Conservation (phyloP, 495 filamentous ascomycete genomes). For the Penicillium bialowiezense region DNA sequence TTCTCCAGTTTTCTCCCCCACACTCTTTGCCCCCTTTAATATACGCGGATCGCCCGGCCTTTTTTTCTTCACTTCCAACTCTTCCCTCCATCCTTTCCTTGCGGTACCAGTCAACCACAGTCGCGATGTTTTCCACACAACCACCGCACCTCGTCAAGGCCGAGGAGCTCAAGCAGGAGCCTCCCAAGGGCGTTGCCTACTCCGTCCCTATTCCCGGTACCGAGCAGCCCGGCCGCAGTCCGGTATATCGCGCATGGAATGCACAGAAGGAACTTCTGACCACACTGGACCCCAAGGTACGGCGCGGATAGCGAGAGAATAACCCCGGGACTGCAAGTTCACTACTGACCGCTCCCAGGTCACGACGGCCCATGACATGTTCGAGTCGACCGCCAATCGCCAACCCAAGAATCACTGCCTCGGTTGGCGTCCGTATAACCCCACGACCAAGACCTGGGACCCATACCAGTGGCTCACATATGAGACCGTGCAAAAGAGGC, state of each 20-base stretch:
- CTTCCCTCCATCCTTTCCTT: not conserved
- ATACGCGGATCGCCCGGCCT: not conserved
- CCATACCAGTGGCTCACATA: constrained; percentile 84
- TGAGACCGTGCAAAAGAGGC: constrained; percentile 70
- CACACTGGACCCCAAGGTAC: constrained; percentile 71
- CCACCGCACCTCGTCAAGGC: constrained; percentile 41
- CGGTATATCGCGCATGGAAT: constrained; percentile 81
- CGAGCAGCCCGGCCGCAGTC: constrained; percentile 66
- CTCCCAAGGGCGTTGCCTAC: constrained; percentile 46
- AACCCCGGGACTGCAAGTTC: not conserved
- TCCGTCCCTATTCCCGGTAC: constrained; percentile 69
- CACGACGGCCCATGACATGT: constrained; percentile 74
- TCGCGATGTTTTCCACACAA: constrained; percentile 40
- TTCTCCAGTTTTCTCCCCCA: constrained; percentile 15
- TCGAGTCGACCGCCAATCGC: constrained; percentile 66
- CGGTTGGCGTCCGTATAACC: constrained; percentile 78
- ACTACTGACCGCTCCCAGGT: constrained; percentile 36
- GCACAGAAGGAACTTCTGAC: constrained; percentile 67
- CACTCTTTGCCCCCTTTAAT: constrained; percentile 13
- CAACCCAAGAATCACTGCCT: constrained; percentile 64
- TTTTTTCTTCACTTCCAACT: not conserved
- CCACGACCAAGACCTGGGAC: constrained; percentile 70
- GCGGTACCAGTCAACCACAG: too few species aligned
- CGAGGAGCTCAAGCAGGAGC: constrained; percentile 38
- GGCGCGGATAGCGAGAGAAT: constrained; percentile 6